These are phyloP conservation scores for Tulasnella sp. DNA, from an alignment of 768 basidiomycete species.

Conservation along the genomic window DNA sequence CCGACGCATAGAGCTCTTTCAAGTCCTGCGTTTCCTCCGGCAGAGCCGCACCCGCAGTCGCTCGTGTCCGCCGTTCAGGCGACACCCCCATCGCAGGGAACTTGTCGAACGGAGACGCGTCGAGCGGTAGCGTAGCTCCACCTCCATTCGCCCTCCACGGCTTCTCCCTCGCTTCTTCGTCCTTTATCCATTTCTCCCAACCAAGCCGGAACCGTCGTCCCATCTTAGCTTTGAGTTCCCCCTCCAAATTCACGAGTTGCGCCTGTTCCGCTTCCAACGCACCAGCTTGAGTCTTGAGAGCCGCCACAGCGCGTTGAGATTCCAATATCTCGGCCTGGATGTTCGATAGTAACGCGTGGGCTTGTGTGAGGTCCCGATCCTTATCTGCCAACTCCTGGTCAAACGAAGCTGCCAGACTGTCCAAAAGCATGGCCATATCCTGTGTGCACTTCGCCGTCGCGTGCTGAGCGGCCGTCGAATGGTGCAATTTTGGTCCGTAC, in stretches of 20 bases:
- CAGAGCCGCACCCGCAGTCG: conserved; percentile 17
- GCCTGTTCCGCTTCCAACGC: conserved; percentile 49
- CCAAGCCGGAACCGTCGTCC: conserved; percentile 69
- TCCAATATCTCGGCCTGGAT: conserved; percentile 87
- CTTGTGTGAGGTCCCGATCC: conserved; percentile 82
- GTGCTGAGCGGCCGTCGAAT: conserved; percentile 73
- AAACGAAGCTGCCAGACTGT: conserved; percentile 76
- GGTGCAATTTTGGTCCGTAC: conserved; percentile 51
- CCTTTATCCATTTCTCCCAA: conserved; percentile 87
- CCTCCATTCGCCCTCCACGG: conserved; percentile 41
- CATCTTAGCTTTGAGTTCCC: conserved; percentile 60
- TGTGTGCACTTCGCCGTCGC: conserved; percentile 75
- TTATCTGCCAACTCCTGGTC: conserved; percentile 87
- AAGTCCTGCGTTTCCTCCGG: conserved; percentile 33
- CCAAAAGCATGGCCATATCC: conserved; percentile 76
- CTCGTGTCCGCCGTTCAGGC: conserved; percentile 31
- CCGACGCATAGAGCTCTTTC: conserved; percentile 43
- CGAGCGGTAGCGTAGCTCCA: not conserved
- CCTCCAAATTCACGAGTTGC: conserved; percentile 48
- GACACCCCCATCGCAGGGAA: conserved; percentile 26
- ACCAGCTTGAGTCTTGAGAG: conserved; percentile 58
- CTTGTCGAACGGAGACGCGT: not conserved
- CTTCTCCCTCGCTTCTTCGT: conserved; percentile 69
- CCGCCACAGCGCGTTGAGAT: conserved; percentile 58
- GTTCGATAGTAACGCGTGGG: conserved; percentile 69